These are phyloP conservation scores for Tilletiaria anomala DNA, from an alignment of 1,284 basidiomycete species.

Conservation along the genomic window DNA sequence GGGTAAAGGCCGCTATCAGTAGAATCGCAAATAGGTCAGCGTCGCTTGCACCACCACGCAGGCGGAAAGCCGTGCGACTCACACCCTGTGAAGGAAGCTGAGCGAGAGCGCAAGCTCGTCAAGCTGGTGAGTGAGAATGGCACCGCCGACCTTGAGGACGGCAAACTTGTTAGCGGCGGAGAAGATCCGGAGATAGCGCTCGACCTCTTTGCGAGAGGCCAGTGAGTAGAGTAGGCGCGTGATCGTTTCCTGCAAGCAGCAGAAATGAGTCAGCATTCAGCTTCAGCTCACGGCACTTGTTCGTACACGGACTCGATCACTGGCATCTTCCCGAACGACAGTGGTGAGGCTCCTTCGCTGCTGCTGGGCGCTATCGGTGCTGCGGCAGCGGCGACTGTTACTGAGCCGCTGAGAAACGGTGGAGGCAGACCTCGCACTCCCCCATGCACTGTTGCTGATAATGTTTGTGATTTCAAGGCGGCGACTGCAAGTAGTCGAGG, in stretches of 20 bases:
- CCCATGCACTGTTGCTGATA: too few relatives aligned
- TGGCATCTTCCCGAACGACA: background rate
- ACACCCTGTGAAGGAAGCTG: slow-evolving; percentile 38
- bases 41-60: slow-evolving; percentile 50
- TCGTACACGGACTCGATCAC: too few relatives aligned
- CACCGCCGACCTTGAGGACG: slow-evolving; percentile 39
- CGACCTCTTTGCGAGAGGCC: slow-evolving; percentile 38
- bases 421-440: too few relatives aligned
- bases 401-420: too few relatives aligned
- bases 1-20: slow-evolving; percentile 27
- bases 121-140: slow-evolving; percentile 38
- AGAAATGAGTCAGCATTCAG: background rate
- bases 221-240: slow-evolving; percentile 38
- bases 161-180: slow-evolving; percentile 38
- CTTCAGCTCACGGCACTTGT: too few relatives aligned
- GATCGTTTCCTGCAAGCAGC: slow-evolving; percentile 28
- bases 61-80: slow-evolving; percentile 48
- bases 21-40: background rate
- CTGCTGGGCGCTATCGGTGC: too few relatives aligned
- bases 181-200: slow-evolving; percentile 40
- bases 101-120: slow-evolving; percentile 37
- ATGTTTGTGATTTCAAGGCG: too few relatives aligned
- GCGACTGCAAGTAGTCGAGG: too few relatives aligned
- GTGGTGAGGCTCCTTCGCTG: too few relatives aligned
- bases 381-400: too few relatives aligned